Conservation (phyloP, 345 rosid genomes). For the Acer yangbiense region DNA sequence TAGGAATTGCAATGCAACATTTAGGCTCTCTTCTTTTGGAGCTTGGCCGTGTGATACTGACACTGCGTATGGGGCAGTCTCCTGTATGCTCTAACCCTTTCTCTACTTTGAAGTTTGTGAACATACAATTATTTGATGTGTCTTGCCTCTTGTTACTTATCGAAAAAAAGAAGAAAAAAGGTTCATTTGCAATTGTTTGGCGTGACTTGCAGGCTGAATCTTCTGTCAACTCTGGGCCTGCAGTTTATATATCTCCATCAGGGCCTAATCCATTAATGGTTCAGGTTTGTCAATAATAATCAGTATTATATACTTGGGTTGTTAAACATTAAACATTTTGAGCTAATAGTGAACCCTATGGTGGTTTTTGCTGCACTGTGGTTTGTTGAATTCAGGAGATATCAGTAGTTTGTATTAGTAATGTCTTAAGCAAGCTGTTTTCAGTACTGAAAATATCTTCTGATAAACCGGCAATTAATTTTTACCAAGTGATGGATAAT, state of each 20-base stretch:
- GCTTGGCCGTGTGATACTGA: constrained; percentile 89
- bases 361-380: not conserved
- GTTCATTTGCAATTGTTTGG: constrained; percentile 5
- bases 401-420: not conserved
- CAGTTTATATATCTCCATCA: constrained; percentile 83
- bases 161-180: not conserved
- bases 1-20: constrained; percentile 83
- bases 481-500: not conserved
- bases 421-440: not conserved
- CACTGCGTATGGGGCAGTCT: constrained; percentile 79
- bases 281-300: constrained; percentile 56
- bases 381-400: not conserved
- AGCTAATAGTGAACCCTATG: not conserved
- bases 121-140: constrained; percentile 10
- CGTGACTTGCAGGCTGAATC: constrained; percentile 56
- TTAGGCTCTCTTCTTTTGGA: constrained; percentile 88
- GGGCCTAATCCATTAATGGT: constrained; percentile 98
- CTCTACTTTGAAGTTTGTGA: not conserved
- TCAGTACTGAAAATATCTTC: not conserved
- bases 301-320: not conserved
- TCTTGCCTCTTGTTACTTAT: constrained; percentile 18
- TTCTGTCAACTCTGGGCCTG: constrained; percentile 88
- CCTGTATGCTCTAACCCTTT: constrained; percentile 48
- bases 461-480: not conserved
- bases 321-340: not conserved